Percentiles rank a stretch among this genome's conserved stretches.
These are phyloP conservation scores for Sicyos edulis DNA, from an alignment of 306 rosid species.

Conservation along the genomic window DNA sequence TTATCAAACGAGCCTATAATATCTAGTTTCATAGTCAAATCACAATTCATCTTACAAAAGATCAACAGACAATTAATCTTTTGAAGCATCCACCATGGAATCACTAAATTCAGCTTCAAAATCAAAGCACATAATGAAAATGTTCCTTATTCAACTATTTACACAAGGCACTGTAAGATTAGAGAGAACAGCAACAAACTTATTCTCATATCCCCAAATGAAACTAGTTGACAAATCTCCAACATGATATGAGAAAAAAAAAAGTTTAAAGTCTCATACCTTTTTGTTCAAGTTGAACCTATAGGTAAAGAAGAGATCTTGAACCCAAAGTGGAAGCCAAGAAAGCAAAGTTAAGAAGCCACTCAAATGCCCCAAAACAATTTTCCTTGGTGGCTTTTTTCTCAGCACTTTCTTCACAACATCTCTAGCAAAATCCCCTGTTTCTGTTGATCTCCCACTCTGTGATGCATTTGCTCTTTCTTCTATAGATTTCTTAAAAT, in stretches of 20 bases:
- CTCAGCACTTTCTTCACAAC: slow-evolving; percentile 51
- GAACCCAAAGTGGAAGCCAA: slow-evolving; percentile 68
- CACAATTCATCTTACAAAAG: background rate
- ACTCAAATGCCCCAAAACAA: slow-evolving; percentile 70
- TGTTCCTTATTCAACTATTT: background rate
- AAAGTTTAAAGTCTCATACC: background rate
- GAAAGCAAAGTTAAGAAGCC: slow-evolving; percentile 54
- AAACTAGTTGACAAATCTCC: background rate
- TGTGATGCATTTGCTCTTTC: slow-evolving; percentile 77
- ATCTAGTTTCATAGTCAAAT: background rate
- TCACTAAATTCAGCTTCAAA: background rate
- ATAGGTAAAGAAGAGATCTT: slow-evolving; percentile 52
- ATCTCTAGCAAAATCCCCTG: slow-evolving; percentile 52
- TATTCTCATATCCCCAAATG: background rate
- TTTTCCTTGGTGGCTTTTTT: slow-evolving; percentile 51
- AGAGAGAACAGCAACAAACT: background rate
- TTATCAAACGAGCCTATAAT: no score
- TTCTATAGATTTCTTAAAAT: slow-evolving; percentile 46
- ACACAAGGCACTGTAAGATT: background rate
- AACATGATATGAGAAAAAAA: background rate
- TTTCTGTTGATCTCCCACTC: slow-evolving; percentile 53
- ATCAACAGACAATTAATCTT: background rate
- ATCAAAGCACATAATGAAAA: background rate
- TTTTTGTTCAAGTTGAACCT: slow-evolving; percentile 49
- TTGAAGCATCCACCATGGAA: background rate